phyloP scores from a whole-genome alignment of 2,329 filamentous ascomycete species.

The Fusarium bulbicola region DNA sequence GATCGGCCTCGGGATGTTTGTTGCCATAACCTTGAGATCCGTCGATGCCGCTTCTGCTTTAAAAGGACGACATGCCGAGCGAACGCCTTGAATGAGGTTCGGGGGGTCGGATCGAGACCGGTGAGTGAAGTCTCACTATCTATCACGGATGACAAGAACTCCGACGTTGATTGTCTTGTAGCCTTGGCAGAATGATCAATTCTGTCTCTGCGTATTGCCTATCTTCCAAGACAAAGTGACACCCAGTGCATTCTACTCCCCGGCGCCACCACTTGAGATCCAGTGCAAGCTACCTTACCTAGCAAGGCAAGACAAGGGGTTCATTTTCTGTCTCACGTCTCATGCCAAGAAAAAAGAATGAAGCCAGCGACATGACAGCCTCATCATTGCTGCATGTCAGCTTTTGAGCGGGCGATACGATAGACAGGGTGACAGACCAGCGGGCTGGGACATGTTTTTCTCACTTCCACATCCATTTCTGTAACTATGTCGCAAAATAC shows the following conservation, averaged over 20 bases:
- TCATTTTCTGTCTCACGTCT: background rate
- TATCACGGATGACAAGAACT: background rate
- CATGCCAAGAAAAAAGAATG: conserved; percentile 6
- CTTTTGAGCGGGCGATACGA: background rate
- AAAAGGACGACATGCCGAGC: conserved; percentile 12
- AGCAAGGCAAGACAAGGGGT: background rate
- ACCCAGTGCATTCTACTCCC: background rate
- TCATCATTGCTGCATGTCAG: conserved; percentile 15
- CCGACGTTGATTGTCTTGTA: conserved; percentile 10
- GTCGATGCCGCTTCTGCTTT: background rate
- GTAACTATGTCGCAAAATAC: background rate
- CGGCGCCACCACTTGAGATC: background rate
- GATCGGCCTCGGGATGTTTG: conserved; percentile 18
- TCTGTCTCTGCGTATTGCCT: background rate
- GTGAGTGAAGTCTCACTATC: conserved; percentile 6
- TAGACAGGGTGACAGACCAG: background rate
- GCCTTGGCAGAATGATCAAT: background rate
- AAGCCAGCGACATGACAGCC: background rate
- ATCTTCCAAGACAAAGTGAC: conserved; percentile 5
- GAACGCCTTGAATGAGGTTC: conserved; percentile 1
- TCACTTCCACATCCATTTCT: background rate
- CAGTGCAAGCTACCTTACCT: background rate
- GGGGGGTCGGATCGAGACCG: conserved; percentile 23
- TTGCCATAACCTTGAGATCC: background rate
- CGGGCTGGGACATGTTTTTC: background rate